Percentiles rank a stretch among this genome's conserved stretches.
These are phyloP conservation scores for Cytospora paraplurivora DNA, from an alignment of 2,329 filamentous ascomycete species.

Conservation along the genomic window DNA sequence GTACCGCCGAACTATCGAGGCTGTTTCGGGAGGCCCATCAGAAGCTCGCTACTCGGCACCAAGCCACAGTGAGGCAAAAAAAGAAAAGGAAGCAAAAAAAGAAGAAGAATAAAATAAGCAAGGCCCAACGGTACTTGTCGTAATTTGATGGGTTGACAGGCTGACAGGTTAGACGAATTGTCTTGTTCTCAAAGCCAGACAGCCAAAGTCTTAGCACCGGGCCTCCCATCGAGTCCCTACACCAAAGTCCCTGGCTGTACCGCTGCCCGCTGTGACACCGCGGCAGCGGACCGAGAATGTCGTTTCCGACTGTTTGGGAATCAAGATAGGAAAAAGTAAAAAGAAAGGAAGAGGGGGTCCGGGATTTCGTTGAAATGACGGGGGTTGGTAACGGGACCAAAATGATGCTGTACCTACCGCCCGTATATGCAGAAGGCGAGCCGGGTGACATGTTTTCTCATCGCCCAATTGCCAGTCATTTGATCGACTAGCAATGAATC, in stretches of 20 bases:
- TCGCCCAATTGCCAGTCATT: slow-evolving; percentile 9
- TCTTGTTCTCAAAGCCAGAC: background rate
- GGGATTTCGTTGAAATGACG: too few relatives aligned
- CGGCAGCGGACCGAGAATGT: slow-evolving; percentile 24
- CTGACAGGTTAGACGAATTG: background rate
- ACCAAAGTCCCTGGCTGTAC: slow-evolving; percentile 6
- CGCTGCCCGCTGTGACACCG: slow-evolving; percentile 25
- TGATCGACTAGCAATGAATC: background rate
- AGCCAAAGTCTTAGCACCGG: slow-evolving; percentile 16
- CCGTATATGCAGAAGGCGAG: slow-evolving; percentile 7
- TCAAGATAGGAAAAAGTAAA: background rate
- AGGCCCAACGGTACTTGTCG: background rate
- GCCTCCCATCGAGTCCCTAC: slow-evolving; percentile 6
- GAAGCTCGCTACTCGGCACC: background rate
- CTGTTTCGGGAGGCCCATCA: slow-evolving; percentile 13
- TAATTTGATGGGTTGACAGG: slow-evolving; percentile 2
- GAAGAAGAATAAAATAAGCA: background rate
- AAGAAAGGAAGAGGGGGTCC: slow-evolving; percentile 2
- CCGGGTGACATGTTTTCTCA: slow-evolving; percentile 18
- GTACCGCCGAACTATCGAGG: background rate
- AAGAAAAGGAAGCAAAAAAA: background rate
- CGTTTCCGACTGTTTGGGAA: slow-evolving; percentile 21
- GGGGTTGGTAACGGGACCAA: background rate
- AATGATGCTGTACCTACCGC: slow-evolving; percentile 7
- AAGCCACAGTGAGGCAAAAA: background rate